Evolutionary conservation across 2,329 filamentous ascomycete species (phyloP), one percentile per base, ranked within the genome.

Genomic region (Aspergillus versicolor): DNA sequence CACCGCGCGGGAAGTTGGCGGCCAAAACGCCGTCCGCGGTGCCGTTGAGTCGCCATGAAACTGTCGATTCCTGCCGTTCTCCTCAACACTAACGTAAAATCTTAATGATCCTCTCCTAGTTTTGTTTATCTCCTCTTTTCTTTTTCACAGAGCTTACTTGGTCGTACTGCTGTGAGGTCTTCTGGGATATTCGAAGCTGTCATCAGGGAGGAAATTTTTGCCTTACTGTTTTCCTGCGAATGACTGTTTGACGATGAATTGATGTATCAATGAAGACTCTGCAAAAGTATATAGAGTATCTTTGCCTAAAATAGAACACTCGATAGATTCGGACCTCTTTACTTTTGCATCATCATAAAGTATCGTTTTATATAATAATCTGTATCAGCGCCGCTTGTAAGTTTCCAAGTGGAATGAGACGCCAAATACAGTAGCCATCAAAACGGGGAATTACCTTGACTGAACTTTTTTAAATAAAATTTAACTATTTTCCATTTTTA

Each of bases 1-100:
- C 64, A 90, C 92, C 42, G 87, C 88, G 56, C 84, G 93, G 63
- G 92, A 96, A 75, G 88, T 96, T 48, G 92, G 93, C 62, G 89
- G 86, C 59, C 93, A 96, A 81, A 89, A 89, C 43, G 92, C 91
- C 65, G 86, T 94, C 58, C 82, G 91, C 66, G 91, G 90, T 47
- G 74, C 69, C 52, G 70, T 84, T 47, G 79, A 81, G 62, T 74
- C 72, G 37, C 67, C 66, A n/a, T 67, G 60, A 49, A 58, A 34
- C 19, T 41, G n/a, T 5, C 11, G 15, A 4, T 46, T 5, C 11
- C 5, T 41, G n/a, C 3, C 11, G 15, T 7, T 46, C 8, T n/a
- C 5, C n/a, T 15, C 24, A 24, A 24, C 24, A 24, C 38, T 24
- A 30, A 13, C 19, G 34, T 30, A 45, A n/a, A 24, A 21, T 37